These are phyloP conservation scores for Russula ochroleuca DNA, from an alignment of 768 basidiomycete genomes.

Conservation along the genomic window DNA sequence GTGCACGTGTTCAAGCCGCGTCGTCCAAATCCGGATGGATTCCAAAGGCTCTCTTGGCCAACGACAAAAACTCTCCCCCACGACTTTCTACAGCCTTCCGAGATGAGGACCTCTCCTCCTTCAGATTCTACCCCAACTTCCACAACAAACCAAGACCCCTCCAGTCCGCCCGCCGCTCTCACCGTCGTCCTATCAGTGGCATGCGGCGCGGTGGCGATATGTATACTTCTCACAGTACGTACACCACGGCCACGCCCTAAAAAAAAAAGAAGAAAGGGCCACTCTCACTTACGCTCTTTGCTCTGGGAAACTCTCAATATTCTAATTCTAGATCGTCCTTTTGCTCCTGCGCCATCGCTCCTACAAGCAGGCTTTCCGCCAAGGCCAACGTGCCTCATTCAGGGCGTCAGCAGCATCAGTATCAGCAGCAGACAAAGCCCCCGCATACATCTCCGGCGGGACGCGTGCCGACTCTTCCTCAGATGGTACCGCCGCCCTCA, in stretches of 20 bases:
- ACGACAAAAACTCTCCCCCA: not conserved
- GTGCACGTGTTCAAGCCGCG: conserved; percentile 12
- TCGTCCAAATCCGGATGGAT: not conserved
- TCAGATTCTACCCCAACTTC: not conserved
- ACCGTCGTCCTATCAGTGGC: conserved; percentile 6
- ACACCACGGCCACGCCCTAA: not conserved
- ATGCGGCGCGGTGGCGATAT: conserved; percentile 9
- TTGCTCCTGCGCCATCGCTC: conserved; percentile 17
- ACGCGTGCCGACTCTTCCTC: not conserved
- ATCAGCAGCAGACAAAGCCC: not conserved
- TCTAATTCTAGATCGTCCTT: not conserved
- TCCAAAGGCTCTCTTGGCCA: too few relatives aligned
- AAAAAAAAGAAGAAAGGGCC: not conserved
- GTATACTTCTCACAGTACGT: conserved; percentile 3
- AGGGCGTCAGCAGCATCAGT: not conserved
- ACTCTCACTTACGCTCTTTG: not conserved
- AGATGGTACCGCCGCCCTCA: not conserved
- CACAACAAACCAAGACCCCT: not conserved
- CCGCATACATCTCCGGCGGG: not conserved
- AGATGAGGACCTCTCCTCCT: not conserved
- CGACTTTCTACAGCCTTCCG: not conserved
- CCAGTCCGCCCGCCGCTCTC: not conserved
- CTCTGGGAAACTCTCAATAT: not conserved
- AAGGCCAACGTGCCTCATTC: not conserved
- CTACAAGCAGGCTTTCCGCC: not conserved